Evolutionary conservation across 2,329 filamentous ascomycete genomes (phyloP), one percentile per base, ranked within the genome.

Genomic region (Alternaria infectoria): DNA sequence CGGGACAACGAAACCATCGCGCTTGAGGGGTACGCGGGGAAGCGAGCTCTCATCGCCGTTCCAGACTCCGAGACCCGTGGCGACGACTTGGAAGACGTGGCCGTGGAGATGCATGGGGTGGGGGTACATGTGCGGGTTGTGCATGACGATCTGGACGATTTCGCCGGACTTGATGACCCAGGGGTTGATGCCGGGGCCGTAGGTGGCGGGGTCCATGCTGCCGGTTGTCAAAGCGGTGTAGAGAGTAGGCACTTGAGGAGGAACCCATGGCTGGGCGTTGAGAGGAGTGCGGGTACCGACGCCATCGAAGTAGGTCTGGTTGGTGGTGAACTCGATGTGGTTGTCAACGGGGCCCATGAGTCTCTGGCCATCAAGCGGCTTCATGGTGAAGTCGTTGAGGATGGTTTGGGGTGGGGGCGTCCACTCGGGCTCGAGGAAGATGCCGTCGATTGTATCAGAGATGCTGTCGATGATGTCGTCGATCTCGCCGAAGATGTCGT

Each of bases 171-270:
- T 74, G 17, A 74, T 67, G 6, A 80, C 70, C 36, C 77, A 71
- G 58, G 80, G 74, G 15, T 78, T 72, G 10, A 74, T 70, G 28
- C 61, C 61, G 6, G 61, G 57, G n/a, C 61, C 61, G 19, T 63
- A 63, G 6, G 77, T 79, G 0, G 77, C 75, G 47, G 83, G 83
- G 4, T 82, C 81, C 2, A 83, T 83, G 13, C 80, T 74, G 13
- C 82, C 81, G 44, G 87, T 86, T 7, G 87, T 87, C 13, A 96
- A 81, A 1, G 86, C 92, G 0, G 90, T 92, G 82, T 93, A 96
- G 0, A 97, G 84, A 0, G 90, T 88, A 0, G 93, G 93, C 0
- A 96, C 92, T 74, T 91, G 91, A 36, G 91, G 91, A 0, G 81
- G 63, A 1, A 86, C 85, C 78, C 93, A 97, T 15, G 91, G 91